phyloP scores from a whole-genome alignment of 2,329 filamentous ascomycete species.

The Colletotrichum graminicola region DNA sequence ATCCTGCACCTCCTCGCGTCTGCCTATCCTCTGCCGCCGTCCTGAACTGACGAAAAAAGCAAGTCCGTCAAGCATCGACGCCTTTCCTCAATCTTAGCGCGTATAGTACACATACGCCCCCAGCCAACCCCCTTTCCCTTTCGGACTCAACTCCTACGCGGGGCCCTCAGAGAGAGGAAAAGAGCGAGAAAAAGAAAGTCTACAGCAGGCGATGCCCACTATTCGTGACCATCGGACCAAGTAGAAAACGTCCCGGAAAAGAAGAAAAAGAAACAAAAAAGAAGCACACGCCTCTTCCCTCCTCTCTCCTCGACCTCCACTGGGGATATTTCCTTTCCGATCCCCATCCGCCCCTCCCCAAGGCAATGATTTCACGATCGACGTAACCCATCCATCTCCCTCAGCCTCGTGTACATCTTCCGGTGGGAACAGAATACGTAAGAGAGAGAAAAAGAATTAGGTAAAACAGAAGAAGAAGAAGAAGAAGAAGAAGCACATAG shows the following conservation, averaged over 20 bases:
- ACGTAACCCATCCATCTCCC: background rate
- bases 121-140: background rate
- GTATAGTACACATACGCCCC: background rate
- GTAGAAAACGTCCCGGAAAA: constrained; percentile 3
- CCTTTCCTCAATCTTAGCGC: background rate
- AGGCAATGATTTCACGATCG: constrained; percentile 5
- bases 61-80: background rate
- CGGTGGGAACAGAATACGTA: too few relatives aligned
- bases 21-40: constrained; percentile 9
- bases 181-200: background rate
- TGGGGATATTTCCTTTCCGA: too few relatives aligned
- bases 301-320: background rate
- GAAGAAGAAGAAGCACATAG: too few relatives aligned
- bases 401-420: too few relatives aligned
- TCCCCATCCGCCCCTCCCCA: background rate
- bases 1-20: constrained; percentile 9
- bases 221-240: constrained; percentile 9
- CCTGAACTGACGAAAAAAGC: constrained; percentile 26
- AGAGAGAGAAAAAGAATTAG: too few relatives aligned
- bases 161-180: too few relatives aligned
- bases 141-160: background rate
- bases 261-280: background rate
- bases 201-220: background rate
- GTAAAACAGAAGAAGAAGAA: too few relatives aligned
- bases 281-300: background rate